Conservation (phyloP, 2,329 filamentous ascomycete genomes). For the Neospermospora avenae region DNA sequence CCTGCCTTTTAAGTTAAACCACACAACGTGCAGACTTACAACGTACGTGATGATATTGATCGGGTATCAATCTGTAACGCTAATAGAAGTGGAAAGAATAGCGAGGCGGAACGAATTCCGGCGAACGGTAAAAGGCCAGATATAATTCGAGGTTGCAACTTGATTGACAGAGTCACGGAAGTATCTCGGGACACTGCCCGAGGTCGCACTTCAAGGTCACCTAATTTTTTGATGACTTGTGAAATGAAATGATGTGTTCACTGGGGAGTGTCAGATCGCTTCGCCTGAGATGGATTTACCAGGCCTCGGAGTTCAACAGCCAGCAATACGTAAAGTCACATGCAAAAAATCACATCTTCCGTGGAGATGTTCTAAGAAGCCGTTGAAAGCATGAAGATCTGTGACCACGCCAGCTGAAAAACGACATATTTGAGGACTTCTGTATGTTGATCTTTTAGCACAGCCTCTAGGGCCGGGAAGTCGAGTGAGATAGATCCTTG, state of each 20-base stretch:
- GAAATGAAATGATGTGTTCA: too few relatives aligned
- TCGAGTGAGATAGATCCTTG: neutral
- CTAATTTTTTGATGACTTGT: too few relatives aligned
- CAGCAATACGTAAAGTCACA: neutral
- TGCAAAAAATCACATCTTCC: neutral
- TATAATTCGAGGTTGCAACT: too few relatives aligned
- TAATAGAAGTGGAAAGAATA: neutral
- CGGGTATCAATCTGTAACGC: neutral
- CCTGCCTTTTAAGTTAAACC: neutral
- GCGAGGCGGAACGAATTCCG: too few relatives aligned
- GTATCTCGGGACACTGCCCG: too few relatives aligned
- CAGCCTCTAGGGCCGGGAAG: constrained; percentile 12
- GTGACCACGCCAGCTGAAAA: constrained; percentile 10
- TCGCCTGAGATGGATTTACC: too few relatives aligned
- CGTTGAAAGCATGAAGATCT: constrained; percentile 4
- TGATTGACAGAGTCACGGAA: too few relatives aligned
- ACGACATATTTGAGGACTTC: neutral
- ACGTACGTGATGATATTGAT: neutral
- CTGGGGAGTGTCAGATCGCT: too few relatives aligned
- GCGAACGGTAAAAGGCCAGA: too few relatives aligned
- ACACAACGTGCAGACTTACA: neutral
- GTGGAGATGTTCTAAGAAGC: neutral
- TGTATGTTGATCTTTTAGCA: constrained; percentile 5
- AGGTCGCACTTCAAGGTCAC: too few relatives aligned
- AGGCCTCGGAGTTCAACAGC: too few relatives aligned